These are phyloP conservation scores for Haematococcus lacustris DNA, from an alignment of 139 green algal species.

Conservation along the genomic window DNA sequence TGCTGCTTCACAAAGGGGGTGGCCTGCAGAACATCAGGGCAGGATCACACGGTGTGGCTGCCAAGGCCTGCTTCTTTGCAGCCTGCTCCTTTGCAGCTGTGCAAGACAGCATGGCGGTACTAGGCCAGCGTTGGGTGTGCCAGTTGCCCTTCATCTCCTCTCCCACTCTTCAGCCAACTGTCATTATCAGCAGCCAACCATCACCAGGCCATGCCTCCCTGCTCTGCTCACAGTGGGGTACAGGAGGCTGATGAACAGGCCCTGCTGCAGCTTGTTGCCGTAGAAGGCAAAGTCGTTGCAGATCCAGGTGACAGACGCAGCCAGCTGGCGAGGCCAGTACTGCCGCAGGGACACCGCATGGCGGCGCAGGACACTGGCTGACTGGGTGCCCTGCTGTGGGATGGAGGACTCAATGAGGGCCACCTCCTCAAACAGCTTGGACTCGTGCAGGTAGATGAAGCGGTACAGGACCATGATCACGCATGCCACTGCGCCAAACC, in stretches of 20 bases:
- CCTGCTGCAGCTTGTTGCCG: slow-evolving; percentile 70
- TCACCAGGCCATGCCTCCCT: too few relatives aligned
- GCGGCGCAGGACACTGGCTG: background rate
- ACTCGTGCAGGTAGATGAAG: slow-evolving; percentile 11
- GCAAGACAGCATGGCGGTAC: too few relatives aligned
- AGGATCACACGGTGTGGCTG: too few relatives aligned
- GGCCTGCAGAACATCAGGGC: too few relatives aligned
- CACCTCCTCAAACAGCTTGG: slow-evolving; percentile 14
- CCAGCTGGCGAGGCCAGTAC: slow-evolving; percentile 11
- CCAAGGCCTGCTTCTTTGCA: too few relatives aligned
- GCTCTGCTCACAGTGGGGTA: slow-evolving; percentile 17
- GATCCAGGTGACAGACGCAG: slow-evolving; percentile 9
- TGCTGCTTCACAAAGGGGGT: slow-evolving; percentile 20
- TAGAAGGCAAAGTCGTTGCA: slow-evolving; percentile 58
- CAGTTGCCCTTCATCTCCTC: too few relatives aligned
- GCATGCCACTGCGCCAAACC: slow-evolving; percentile 10
- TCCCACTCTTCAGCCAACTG: too few relatives aligned
- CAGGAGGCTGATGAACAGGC: slow-evolving; percentile 43
- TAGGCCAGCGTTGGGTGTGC: too few relatives aligned
- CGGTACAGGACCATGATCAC: slow-evolving; percentile 16
- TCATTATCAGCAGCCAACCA: too few relatives aligned
- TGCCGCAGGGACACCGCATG: background rate
- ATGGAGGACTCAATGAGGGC: background rate
- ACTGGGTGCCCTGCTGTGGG: background rate
- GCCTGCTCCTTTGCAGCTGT: too few relatives aligned